Conservation (phyloP, 495 filamentous ascomycete species). For the Cudoniella acicularis region DNA sequence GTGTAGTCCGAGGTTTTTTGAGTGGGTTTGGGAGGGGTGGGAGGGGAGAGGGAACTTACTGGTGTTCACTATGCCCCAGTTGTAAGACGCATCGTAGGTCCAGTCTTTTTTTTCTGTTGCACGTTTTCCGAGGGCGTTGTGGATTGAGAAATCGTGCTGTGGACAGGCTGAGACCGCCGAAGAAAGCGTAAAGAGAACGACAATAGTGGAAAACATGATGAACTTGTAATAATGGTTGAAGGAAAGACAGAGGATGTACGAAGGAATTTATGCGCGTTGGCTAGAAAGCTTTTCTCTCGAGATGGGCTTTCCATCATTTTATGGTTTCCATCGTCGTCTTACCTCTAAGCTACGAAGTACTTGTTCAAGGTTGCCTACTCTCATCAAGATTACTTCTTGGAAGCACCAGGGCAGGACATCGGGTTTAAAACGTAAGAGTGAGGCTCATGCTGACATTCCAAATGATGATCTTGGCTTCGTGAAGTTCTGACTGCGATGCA, state of each 20-base stretch:
- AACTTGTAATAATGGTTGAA: too few relatives aligned
- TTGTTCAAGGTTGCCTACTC: too few relatives aligned
- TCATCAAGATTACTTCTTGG: too few relatives aligned
- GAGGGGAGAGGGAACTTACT: not conserved
- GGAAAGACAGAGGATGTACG: too few relatives aligned
- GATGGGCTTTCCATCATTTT: too few relatives aligned
- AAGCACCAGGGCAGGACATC: too few relatives aligned
- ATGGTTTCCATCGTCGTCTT: too few relatives aligned
- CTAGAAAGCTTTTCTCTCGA: too few relatives aligned
- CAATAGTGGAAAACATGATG: not conserved
- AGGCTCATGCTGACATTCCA: not conserved
- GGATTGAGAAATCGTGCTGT: conserved; percentile 6
- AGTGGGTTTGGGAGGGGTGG: not conserved
- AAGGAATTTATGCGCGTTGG: too few relatives aligned
- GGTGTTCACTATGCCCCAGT: conserved; percentile 18
- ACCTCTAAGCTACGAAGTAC: too few relatives aligned
- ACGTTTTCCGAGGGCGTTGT: not conserved
- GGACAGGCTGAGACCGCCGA: conserved; percentile 8
- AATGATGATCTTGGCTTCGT: not conserved
- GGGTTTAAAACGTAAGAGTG: not conserved
- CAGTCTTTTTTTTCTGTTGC: conserved; percentile 10
- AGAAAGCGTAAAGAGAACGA: not conserved
- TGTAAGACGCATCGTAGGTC: conserved; percentile 19
- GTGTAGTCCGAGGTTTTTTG: conserved; percentile 18
- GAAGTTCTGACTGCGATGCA: not conserved